Percentiles rank a stretch among this genome's conserved stretches.
These are phyloP conservation scores for Melampsora occidentalis DNA, from an alignment of 1,284 basidiomycete species.

Conservation along the genomic window DNA sequence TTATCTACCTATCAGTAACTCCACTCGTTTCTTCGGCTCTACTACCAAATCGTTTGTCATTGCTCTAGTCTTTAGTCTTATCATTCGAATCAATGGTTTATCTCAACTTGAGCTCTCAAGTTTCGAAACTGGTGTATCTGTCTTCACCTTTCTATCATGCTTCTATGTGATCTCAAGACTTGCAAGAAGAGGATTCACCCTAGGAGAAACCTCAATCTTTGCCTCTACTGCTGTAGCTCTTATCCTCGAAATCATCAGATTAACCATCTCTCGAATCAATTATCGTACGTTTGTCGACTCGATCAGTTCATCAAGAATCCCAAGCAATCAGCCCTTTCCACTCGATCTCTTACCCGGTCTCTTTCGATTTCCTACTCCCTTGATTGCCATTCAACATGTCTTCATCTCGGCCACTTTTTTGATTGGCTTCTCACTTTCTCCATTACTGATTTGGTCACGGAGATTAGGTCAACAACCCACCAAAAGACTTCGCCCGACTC, in stretches of 20 bases:
- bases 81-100: slow-evolving; percentile 45
- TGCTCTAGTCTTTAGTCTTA: slow-evolving; percentile 13
- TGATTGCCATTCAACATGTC: slow-evolving; percentile 87
- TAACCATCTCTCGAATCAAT: slow-evolving; percentile 12
- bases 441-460: slow-evolving; percentile 84
- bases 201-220: slow-evolving; percentile 87
- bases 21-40: slow-evolving; percentile 51
- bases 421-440: slow-evolving; percentile 88
- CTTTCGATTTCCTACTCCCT: slow-evolving; percentile 85
- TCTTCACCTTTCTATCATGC: slow-evolving; percentile 84
- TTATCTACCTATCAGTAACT: slow-evolving; percentile 51
- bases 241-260: slow-evolving; percentile 65
- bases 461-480: slow-evolving; percentile 87
- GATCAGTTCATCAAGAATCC: neutral
- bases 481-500: slow-evolving; percentile 60
- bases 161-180: slow-evolving; percentile 84
- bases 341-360: slow-evolving; percentile 56
- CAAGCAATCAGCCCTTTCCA: neutral
- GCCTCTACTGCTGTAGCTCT: slow-evolving; percentile 82
- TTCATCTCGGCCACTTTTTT: slow-evolving; percentile 88
- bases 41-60: slow-evolving; percentile 46
- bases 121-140: slow-evolving; percentile 72
- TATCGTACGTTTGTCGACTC: slow-evolving; percentile 5
- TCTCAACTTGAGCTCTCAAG: slow-evolving; percentile 59
- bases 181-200: slow-evolving; percentile 85